Conservation (phyloP, 2,329 filamentous ascomycete species). For the Exophiala viscosa region DNA sequence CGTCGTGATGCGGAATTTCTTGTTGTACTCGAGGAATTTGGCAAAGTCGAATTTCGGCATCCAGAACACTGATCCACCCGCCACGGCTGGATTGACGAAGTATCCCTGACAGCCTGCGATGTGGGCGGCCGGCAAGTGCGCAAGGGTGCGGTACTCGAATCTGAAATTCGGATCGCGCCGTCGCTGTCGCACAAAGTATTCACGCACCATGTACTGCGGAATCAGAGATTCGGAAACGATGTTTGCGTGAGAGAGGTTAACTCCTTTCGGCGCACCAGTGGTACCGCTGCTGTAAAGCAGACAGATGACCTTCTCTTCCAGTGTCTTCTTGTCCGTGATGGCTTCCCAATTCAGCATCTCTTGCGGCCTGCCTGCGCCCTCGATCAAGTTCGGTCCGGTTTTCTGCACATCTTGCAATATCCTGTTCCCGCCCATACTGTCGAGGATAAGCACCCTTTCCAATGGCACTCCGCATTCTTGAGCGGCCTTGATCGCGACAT, state of each 20-base stretch:
- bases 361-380: slow-evolving; percentile 24
- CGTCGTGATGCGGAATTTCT: slow-evolving; percentile 48
- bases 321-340: slow-evolving; percentile 48
- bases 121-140: slow-evolving; percentile 47
- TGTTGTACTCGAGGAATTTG: slow-evolving; percentile 54
- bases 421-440: slow-evolving; percentile 39
- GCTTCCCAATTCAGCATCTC: slow-evolving; percentile 49
- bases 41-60: slow-evolving; percentile 59
- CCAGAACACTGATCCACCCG: slow-evolving; percentile 55
- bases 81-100: slow-evolving; percentile 45
- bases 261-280: slow-evolving; percentile 33
- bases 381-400: slow-evolving; percentile 14
- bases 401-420: slow-evolving; percentile 26
- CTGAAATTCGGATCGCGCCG: slow-evolving; percentile 31
- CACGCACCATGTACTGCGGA: slow-evolving; percentile 28
- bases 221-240: slow-evolving; percentile 39
- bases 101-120: slow-evolving; percentile 49
- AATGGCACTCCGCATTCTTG: slow-evolving; percentile 46
- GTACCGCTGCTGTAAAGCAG: slow-evolving; percentile 35
- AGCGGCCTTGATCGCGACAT: slow-evolving; percentile 48
- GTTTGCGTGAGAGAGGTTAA: slow-evolving; percentile 43
- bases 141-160: slow-evolving; percentile 38
- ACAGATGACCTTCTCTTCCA: slow-evolving; percentile 45
- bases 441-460: slow-evolving; percentile 51
- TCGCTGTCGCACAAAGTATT: slow-evolving; percentile 28